These are phyloP conservation scores for Lobosporangium transversale DNA, from an alignment of 192 early-diverging fungal species.

Conservation along the genomic window DNA sequence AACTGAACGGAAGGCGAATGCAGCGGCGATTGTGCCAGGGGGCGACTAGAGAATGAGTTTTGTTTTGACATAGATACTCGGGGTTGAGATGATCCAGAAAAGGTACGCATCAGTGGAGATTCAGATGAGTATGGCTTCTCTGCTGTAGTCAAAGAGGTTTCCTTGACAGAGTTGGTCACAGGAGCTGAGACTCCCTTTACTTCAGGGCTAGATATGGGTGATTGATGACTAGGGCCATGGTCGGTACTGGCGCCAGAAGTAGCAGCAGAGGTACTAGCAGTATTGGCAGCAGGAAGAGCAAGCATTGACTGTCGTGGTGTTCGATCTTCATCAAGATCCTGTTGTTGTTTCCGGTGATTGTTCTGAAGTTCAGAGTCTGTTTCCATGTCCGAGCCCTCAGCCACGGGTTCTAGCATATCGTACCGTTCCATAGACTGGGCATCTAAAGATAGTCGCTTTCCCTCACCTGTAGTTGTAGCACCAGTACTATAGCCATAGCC, in stretches of 20 bases:
- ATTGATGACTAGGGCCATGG: too few relatives aligned
- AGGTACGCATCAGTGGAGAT: conserved; percentile 3
- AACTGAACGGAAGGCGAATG: conserved; percentile 32
- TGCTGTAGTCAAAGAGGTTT: neutral
- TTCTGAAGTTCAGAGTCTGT: neutral
- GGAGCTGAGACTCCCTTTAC: too few relatives aligned
- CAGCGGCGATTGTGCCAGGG: conserved; percentile 27
- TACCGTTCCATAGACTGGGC: conserved; percentile 8
- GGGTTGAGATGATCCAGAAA: conserved; percentile 7
- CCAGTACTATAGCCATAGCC: neutral
- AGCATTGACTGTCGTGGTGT: conserved; percentile 15
- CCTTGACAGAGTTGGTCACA: too few relatives aligned
- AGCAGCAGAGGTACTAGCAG: neutral
- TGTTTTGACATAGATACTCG: neutral
- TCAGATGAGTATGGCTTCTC: neutral
- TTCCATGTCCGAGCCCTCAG: conserved; percentile 21
- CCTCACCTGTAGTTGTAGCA: too few relatives aligned
- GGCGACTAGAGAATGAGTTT: conserved; percentile 24
- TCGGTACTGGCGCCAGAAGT: too few relatives aligned
- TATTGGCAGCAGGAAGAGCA: neutral
- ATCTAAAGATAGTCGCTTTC: conserved; percentile 4
- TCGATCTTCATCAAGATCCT: neutral
- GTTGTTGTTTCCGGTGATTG: neutral
- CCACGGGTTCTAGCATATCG: conserved; percentile 30
- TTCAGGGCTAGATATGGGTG: too few relatives aligned